Evolutionary conservation across 208 protist genomes (phyloP), one percentile per base, ranked within the genome.

Genomic region (Leishmania martiniquensis): DNA sequence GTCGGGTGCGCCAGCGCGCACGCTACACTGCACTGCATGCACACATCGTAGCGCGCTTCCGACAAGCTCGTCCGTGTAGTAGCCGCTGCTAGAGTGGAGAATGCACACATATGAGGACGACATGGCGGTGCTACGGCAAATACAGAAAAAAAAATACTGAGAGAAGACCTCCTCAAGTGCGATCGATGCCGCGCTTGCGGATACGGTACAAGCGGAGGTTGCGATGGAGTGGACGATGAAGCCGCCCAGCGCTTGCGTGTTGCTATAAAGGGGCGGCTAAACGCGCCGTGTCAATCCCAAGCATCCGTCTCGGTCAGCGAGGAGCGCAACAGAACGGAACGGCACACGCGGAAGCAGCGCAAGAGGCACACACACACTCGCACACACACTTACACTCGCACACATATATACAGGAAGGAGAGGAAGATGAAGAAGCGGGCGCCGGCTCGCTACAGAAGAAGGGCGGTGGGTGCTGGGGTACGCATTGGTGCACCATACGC

Each of bases 71-170:
- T 78, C 68, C 47, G 75, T 81, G 79, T 89, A 96, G 37, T 45
- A 71, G 45, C 78, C 81, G 34, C 82, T 82, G 52, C 76, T 73
- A 6, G 90, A 91, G 76, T 97, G 91, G 63, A 97, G 72, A 42
- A 97, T 77, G n/a, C 85, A 89, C n/a, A 91, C 83, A 54, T 78
- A 75, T 10, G 79, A 63, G 7, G 67, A 63, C 25, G 79, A 59
- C 79, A 83, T 83, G 74, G 59, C 25, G 49, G 32, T 29, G 52
- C 22, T 47, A 52, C 68, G 34, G 37, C 32, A 15, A 37, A 34
- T 17, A 29, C 6, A 47, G 54, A 25, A 65, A 67, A n/a, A 44
- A n/a, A 67, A 22, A 65, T 0, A 52, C 15, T 6, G 68, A 69
- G 65, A 69, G 42, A 69, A 49, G 65, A 49, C 3, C n/a, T 25